These are phyloP conservation scores for Acidomyces sp. DNA, from an alignment of 495 filamentous ascomycete genomes.

Conservation along the genomic window DNA sequence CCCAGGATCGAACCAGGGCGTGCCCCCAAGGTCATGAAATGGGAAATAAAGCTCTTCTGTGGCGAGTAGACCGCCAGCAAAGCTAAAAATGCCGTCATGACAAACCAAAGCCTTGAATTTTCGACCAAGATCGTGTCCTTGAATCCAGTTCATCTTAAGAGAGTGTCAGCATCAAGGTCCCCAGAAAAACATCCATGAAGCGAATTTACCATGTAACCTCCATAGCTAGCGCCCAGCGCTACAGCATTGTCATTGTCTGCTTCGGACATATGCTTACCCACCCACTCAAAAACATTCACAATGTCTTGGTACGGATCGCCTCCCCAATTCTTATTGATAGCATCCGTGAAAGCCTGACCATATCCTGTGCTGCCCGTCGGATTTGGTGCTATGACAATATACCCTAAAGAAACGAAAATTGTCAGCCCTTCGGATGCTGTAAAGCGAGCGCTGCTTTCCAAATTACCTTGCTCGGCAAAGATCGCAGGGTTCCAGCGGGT, in stretches of 20 bases:
- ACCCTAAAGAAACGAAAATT: too few species aligned
- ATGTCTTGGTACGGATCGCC: conserved; percentile 43
- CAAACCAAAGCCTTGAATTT: conserved; percentile 47
- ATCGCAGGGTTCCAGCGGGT: conserved; percentile 40
- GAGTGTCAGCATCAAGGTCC: background rate
- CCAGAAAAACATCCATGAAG: background rate
- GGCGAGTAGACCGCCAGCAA: conserved; percentile 36
- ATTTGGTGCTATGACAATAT: conserved; percentile 43
- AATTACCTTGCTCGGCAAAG: conserved; percentile 44
- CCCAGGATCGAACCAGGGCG: conserved; percentile 32
- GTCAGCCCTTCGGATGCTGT: too few species aligned
- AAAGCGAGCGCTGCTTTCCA: too few species aligned
- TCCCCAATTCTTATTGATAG: conserved; percentile 40
- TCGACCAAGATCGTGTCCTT: conserved; percentile 39
- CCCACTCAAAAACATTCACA: conserved; percentile 38
- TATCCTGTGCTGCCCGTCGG: conserved; percentile 41
- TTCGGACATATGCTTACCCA: conserved; percentile 29
- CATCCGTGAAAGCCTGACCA: conserved; percentile 36
- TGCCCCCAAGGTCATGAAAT: conserved; percentile 33
- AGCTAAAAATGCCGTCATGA: conserved; percentile 49
- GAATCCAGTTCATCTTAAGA: conserved; percentile 37
- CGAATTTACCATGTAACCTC: conserved; percentile 37
- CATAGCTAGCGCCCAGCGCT: conserved; percentile 38
- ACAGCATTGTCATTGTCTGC: conserved; percentile 14
- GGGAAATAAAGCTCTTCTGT: conserved; percentile 38